These are phyloP conservation scores for Tylopilus sp. DNA, from an alignment of 768 basidiomycete species.

Conservation along the genomic window DNA sequence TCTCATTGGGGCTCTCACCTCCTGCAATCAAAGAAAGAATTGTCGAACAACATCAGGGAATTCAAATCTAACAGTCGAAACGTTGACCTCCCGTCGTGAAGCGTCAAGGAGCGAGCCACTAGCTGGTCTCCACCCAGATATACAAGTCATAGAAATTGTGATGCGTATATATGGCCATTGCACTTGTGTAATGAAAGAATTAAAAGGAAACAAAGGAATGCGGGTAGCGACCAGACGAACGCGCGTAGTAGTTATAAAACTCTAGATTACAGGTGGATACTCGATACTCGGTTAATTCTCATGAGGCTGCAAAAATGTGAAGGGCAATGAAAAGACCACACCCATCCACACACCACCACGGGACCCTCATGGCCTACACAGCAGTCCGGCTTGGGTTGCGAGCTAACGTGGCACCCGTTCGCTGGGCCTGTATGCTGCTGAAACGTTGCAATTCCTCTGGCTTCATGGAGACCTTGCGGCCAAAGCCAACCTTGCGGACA, in stretches of 20 bases:
- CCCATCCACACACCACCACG: slow-evolving; percentile 15
- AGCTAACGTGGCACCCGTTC: slow-evolving; percentile 73
- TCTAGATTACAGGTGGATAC: slow-evolving; percentile 35
- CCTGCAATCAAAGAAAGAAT: not conserved
- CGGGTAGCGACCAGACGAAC: slow-evolving; percentile 14
- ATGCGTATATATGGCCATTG: slow-evolving; percentile 21
- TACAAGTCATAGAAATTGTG: slow-evolving; percentile 10
- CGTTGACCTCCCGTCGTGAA: slow-evolving; percentile 1
- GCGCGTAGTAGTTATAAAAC: slow-evolving; percentile 22
- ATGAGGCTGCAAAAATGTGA: slow-evolving; percentile 10
- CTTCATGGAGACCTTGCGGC: slow-evolving; percentile 73
- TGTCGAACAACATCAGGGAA: slow-evolving; percentile 7
- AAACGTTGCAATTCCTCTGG: slow-evolving; percentile 84
- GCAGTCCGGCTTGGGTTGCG: slow-evolving; percentile 69
- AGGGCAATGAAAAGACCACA: slow-evolving; percentile 23
- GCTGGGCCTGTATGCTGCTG: slow-evolving; percentile 79
- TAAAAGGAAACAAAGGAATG: slow-evolving; percentile 16
- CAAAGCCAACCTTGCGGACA: slow-evolving; percentile 85
- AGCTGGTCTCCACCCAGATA: slow-evolving; percentile 1
- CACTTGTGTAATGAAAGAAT: slow-evolving; percentile 8
- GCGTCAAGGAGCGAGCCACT: not conserved
- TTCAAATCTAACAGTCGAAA: slow-evolving; percentile 2
- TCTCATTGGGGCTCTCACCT: no score
- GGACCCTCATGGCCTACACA: slow-evolving; percentile 30
- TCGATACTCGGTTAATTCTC: slow-evolving; percentile 26